Conservation (phyloP, 306 rosid genomes). For the Corylus heterophylla region DNA sequence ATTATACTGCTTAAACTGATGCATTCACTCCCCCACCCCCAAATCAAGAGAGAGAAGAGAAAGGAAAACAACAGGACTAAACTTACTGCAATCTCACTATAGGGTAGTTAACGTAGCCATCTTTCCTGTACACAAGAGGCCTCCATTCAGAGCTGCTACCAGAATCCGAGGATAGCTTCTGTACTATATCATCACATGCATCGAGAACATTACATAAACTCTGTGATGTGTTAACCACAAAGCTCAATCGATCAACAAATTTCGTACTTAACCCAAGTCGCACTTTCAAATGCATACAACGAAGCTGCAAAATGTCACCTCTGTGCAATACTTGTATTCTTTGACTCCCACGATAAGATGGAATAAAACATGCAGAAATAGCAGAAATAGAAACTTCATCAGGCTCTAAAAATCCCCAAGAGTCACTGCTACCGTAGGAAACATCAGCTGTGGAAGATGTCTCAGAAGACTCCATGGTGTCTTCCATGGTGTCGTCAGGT, state of each 20-base stretch:
- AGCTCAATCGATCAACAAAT: conserved; percentile 61
- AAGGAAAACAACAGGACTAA: neutral
- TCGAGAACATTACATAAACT: conserved; percentile 75
- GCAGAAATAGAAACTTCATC: conserved; percentile 53
- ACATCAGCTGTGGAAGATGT: conserved; percentile 36
- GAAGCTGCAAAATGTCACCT: conserved; percentile 62
- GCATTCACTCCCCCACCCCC: too few relatives aligned
- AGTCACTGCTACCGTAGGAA: conserved; percentile 26
- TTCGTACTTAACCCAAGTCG: conserved; percentile 77
- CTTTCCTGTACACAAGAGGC: conserved; percentile 68
- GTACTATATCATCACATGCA: conserved; percentile 63
- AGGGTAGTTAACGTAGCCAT: conserved; percentile 69
- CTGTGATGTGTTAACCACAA: conserved; percentile 65
- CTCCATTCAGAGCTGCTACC: conserved; percentile 77
- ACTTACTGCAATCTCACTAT: conserved; percentile 93
- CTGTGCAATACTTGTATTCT: conserved; percentile 69
- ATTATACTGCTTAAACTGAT: neutral
- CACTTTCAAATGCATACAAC: conserved; percentile 62
- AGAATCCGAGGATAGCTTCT: conserved; percentile 52
- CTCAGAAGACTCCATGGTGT: conserved; percentile 38
- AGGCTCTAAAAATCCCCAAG: conserved; percentile 50
- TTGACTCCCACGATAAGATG: conserved; percentile 50
- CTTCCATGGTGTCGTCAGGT: conserved; percentile 43
- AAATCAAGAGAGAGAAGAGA: neutral
- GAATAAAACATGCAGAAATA: conserved; percentile 57